Evolutionary conservation across 176 grass and related monocot genomes (phyloP).

Genomic region (Cenchrus purpureus): DNA sequence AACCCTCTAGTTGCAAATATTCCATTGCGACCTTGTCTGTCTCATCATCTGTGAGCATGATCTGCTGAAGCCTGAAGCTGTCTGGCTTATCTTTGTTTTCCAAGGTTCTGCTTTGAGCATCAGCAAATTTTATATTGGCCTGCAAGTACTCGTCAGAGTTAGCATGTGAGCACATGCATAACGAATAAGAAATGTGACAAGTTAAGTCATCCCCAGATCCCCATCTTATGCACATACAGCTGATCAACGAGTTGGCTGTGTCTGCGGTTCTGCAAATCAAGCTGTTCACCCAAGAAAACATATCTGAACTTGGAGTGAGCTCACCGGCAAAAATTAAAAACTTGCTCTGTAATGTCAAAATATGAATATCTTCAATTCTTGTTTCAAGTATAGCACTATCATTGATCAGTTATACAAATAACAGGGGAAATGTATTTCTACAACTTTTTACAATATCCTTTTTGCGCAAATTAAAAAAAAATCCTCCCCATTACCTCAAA

Average conservation of each 20-base stretch:
- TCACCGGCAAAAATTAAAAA: background rate
- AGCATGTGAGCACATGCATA: slow-evolving; percentile 24
- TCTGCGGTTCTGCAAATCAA: background rate
- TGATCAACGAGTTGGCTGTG: background rate
- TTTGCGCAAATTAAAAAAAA: background rate
- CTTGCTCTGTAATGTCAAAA: background rate
- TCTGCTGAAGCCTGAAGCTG: background rate
- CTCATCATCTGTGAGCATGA: slow-evolving; percentile 16
- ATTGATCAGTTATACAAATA: background rate
- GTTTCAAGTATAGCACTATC: background rate
- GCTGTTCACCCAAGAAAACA: background rate
- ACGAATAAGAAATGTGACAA: background rate
- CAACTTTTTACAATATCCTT: background rate
- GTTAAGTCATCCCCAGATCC: background rate
- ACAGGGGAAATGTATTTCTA: background rate
- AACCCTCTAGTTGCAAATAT: slow-evolving; percentile 40
- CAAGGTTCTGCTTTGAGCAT: background rate
- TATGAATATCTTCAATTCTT: background rate
- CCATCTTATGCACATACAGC: background rate
- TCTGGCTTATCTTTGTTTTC: background rate
- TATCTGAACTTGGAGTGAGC: background rate
- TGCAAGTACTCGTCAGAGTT: background rate
- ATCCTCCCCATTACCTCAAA: background rate
- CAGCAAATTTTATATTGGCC: background rate
- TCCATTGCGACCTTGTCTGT: slow-evolving; percentile 1